Conservation (phyloP, 768 basidiomycete genomes). For the Suillus discolor region DNA sequence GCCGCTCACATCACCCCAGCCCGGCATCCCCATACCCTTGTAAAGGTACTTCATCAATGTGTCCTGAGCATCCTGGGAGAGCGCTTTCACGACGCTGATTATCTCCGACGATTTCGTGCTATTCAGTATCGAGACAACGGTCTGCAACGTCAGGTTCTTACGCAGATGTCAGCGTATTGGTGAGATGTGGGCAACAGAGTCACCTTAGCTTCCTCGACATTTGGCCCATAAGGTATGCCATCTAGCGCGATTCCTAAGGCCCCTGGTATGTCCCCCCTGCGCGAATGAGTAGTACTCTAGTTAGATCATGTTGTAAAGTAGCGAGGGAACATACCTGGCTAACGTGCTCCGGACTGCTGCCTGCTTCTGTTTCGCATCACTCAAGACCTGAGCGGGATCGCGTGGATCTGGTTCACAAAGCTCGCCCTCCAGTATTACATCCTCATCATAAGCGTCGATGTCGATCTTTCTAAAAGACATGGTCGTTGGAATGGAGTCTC, state of each 20-base stretch:
- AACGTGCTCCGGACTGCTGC: slow-evolving; percentile 70
- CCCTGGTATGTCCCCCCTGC: slow-evolving; percentile 74
- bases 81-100: slow-evolving; percentile 65
- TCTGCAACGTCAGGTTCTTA: no score
- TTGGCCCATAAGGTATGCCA: slow-evolving; percentile 57
- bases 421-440: slow-evolving; percentile 80
- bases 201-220: no score
- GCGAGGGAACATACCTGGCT: slow-evolving; percentile 77
- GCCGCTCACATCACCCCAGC: no score
- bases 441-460: slow-evolving; percentile 93
- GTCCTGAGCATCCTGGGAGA: slow-evolving; percentile 79
- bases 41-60: slow-evolving; percentile 81
- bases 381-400: slow-evolving; percentile 69
- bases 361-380: slow-evolving; percentile 77
- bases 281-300: slow-evolving; percentile 1
- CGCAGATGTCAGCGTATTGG: no score
- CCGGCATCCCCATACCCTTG: no score
- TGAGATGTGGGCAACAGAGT: no score
- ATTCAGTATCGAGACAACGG: slow-evolving; percentile 52
- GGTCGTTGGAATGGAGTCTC: not conserved
- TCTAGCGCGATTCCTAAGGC: slow-evolving; percentile 75
- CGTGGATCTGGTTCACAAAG: slow-evolving; percentile 87
- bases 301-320: slow-evolving; percentile 5
- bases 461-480: slow-evolving; percentile 90
- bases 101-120: slow-evolving; percentile 92